A percentile compares a stretch with the other conserved stretches of the same genome.
phyloP scores from a whole-genome alignment of 805 yeast species.

The Zygoascus biomembranicola region DNA sequence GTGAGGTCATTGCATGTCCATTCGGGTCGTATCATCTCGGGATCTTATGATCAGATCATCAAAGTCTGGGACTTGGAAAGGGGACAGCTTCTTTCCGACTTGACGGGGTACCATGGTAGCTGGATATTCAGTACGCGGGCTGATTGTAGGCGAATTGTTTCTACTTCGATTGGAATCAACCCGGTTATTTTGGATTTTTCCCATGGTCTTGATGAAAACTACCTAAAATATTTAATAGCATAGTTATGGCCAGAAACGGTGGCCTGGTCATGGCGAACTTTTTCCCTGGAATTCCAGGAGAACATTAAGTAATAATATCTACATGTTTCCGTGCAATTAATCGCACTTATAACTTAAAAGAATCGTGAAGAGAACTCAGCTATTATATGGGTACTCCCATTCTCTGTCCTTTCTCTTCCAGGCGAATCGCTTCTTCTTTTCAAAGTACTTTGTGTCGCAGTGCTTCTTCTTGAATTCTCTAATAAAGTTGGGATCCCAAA shows the following conservation, averaged over 20 bases:
- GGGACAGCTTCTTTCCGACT: slow-evolving; percentile 19
- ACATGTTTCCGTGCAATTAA: no score
- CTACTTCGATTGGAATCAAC: slow-evolving; percentile 27
- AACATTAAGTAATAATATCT: no score
- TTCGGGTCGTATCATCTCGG: slow-evolving; percentile 26
- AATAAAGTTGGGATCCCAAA: slow-evolving; percentile 95
- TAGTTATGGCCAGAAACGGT: background rate
- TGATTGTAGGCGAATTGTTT: slow-evolving; percentile 23
- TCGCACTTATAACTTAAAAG: no score
- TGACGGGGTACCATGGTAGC: slow-evolving; percentile 26
- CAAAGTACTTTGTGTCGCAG: slow-evolving; percentile 66
- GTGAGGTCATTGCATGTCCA: slow-evolving; percentile 44
- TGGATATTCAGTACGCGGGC: slow-evolving; percentile 29
- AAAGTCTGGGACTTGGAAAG: slow-evolving; percentile 29
- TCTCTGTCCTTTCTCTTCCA: slow-evolving; percentile 84
- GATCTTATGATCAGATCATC: slow-evolving; percentile 30
- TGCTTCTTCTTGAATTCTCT: slow-evolving; percentile 50
- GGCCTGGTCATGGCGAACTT: no score
- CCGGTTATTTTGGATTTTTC: slow-evolving; percentile 29
- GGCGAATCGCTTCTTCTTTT: slow-evolving; percentile 63
- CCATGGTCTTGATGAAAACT: slow-evolving; percentile 19
- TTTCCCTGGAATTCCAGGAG: no score
- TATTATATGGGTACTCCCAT: slow-evolving; percentile 76
- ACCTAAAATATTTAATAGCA: slow-evolving; percentile 13
- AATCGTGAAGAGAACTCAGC: background rate